Base-by-base conservation (phyloP, 495 filamentous ascomycete genomes). In the Hyaloscypha finlandica region DNA sequence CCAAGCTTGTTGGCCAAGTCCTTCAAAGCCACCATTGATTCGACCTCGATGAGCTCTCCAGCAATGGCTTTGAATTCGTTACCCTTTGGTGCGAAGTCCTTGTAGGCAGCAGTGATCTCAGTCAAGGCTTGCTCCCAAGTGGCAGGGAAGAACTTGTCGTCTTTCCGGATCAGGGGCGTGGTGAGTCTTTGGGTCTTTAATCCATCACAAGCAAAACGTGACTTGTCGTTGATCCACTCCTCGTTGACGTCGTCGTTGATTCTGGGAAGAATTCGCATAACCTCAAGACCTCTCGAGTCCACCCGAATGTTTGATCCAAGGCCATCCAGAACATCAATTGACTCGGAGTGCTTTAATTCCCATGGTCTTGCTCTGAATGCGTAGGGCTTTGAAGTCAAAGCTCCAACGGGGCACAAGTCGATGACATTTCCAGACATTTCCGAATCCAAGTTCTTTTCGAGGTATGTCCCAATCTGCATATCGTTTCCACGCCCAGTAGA, bases 191-290 rank as follows among this genome's bases (percentile, higher is more conserved):
- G 95, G 37, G 93, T 97, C 84, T 90, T 94, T 67, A 99, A 81
- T n/a, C 94, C 95, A 79, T 99, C 95, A 77, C 93, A 97, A 8
- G 95, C 94, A 78, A 98, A 99, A 35, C 95, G 86, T 29, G 92
- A 90, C 82, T 99, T 99, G 81, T 99, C 95, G 74, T 97, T 94
- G 74, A 99, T 97, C 95, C 95, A 99, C 79, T 98, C 95, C 79
- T 99, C 95, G 77, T 99, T 99, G 67, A 99, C 86, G 75, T 98
- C 93, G 71, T 99, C 95, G 75, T 98, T 99, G 59, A 98, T 84
- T 71, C 95, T 85, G 19, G 95, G 95, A 20, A 96, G 74, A 63
- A 99, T 84, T 62, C 96, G 87, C 95, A 98, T 97, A 45, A 99
- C 93, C 78, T 97, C 93, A 72, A 97, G 78, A n/a, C 95, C 95